Base-by-base conservation (phyloP, 768 basidiomycete species). In the Auricularia sp. region DNA sequence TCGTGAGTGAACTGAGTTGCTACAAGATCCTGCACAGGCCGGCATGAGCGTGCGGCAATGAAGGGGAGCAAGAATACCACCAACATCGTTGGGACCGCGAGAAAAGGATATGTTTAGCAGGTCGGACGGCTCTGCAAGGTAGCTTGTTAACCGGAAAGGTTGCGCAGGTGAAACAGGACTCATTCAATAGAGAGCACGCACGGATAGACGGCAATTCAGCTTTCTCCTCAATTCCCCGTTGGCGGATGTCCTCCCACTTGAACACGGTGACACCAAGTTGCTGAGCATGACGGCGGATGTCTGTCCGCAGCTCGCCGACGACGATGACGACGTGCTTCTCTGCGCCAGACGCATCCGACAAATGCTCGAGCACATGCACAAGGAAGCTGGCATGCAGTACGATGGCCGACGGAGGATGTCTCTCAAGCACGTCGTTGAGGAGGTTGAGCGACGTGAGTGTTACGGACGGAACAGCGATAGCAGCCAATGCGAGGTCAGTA, bases 1-100 rank as follows among this genome's bases (percentile, higher is more conserved):
- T 89, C 82, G 72, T 94, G 91, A 0, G 91, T 91, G 37, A 94
- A 76, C 66, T 86, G 85, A 7, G 82, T 82, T 29, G 82, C 87
- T 64, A 82, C 82, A 7, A 88, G 72, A 45, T 80, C 77, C 39
- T 87, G 83, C 11, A 51, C 47, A 21, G 18, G 47, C 39, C 39
- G 39, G 47, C 47, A 51, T 51, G 47, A 51, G 47, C 47, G 47
- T 21, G 21, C 14, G 47, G 21, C 16, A 51, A 16, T 18, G 5
- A 18, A 51, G 21, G 18, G 47, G 47, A 1, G 16, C 47, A 21
- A 51, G 47, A 51, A 18, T 21, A 51, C 47, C 14, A 51, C 14
- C 8, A 64, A 51, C 75, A 65, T 56, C 47, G 47, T 6, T 21
- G 80, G 69, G 1, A 79, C 78, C 68, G 80, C 76, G 47, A 68